Evolutionary conservation across 805 yeast species (phyloP), one percentile per base, ranked within the genome.

Genomic region (Lipomyces sp.): DNA sequence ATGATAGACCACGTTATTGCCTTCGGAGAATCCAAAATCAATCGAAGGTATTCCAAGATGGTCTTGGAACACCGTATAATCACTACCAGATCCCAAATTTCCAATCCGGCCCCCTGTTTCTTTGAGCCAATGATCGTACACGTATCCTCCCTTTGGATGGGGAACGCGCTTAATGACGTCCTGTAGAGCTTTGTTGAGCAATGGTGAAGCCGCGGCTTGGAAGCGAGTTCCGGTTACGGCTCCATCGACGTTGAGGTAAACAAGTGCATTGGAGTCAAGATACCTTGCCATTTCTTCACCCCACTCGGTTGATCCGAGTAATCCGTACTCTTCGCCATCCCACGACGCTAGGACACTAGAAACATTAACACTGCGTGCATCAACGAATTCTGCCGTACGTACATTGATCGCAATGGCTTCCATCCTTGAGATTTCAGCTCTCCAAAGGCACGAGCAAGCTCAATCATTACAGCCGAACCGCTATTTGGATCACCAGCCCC

Each of bases 401-500:
- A 64, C 65, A 91, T 87, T 0, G 92, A 85, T 73, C 95, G 80
- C 60, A 84, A 75, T 10, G 96, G 96, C 73, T 83, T 84, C 93
- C 93, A 90, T 7, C 91, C 92, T 15, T 70, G 63, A 67, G 82
- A 78, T 39, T 75, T 67, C 61, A 89, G 78, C 54, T 80, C 83
- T 32, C 85, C 83, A 45, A 88, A 79, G 0, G 85, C 87, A 58
- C 90, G 80, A 6, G 87, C 87, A 53, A 89, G 77, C 74, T 89
- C 94, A 54, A 89, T 76, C 69, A 88, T 67, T 0, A 82, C 85
- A 0, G 92, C 87, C 18, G 90, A 83, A 0, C 94, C 94, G 34
- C 88, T 83, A 76, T 89, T 89, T 37, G 95, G 93, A 77, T 90
- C 95, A 33, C 86, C 88, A 0, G 93, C 92, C 15, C 91, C 91